Base-by-base conservation (phyloP, 2,329 filamentous ascomycete genomes). In the Ramularia endophylla region DNA sequence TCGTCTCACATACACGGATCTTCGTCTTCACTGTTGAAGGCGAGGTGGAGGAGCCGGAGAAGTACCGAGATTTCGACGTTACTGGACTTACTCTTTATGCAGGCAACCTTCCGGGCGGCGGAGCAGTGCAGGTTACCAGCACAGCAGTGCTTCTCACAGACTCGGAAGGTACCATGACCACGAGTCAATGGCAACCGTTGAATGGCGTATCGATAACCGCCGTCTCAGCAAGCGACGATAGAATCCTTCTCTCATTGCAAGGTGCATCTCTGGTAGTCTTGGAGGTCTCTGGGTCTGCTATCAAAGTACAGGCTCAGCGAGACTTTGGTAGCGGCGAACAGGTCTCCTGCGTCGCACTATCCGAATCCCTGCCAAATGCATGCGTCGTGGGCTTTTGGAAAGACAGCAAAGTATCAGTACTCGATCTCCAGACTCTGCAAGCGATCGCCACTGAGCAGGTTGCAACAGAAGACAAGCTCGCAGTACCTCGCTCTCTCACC, bases 301-400 rank as follows among this genome's bases (percentile, higher is more conserved):
- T 94, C 5, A 65, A 71, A 16, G 66, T 79, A 16, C 67, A 77
- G 4, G 70, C 72, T 4, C 67, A 77, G 45, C 82, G 83, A 56
- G 69, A 78, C 4, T 77, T 87, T 37, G 71, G 73, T 1, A 67
- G 74, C 12, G 72, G 80, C 25, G 84, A 87, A 50, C 87, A 97
- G 61, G 78, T 97, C 25, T 86, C 92, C 2, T 94, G 89, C 55
- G 72, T 97, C 8, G 81, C 90, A 34, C 74, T 92, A 2, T 80
- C 88, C 0, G 70, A 76, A 3, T 70, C 77, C 27, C 68, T 82
- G 11, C 68, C 73, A 4, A 71, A 77, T 36, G 68, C 87, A 22
- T 90, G 85, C 41, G 81, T 95, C 19, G 74, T 92, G 12, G 89
- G 88, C 1, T 92, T 94, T 65, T 97, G 90, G 80, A 80, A 85